Evolutionary conservation across 2,329 filamentous ascomycete genomes (phyloP), one percentile per base, ranked within the genome.

Genomic region (Tolypocladium pustulatum): DNA sequence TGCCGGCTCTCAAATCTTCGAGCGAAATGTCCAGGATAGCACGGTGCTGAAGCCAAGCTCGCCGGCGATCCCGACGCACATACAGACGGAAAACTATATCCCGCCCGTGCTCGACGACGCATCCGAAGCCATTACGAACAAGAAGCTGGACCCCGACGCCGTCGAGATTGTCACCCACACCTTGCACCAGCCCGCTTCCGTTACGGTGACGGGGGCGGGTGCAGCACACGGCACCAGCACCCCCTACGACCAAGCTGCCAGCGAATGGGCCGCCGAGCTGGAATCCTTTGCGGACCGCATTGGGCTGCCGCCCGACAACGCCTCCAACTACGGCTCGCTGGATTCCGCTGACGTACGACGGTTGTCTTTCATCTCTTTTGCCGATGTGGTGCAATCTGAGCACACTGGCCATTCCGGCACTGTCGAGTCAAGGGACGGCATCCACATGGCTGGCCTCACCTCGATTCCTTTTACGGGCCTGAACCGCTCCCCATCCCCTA

Each of bases 351-450:
- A 96, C 67, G 83, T 95, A 22, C 86, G 90, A 53, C 85, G 93
- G 27, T 76, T 97, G 62, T 94, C 89, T 71, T 97, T 97, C 75
- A 96, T 97, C 69, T 96, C 91, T 9, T 97, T 97, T 73, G 92
- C 93, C 61, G 93, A 97, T 67, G 91, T 97, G 12, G 91, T 97
- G 46, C 91, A 96, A 70, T 83, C 87, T 38, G 90, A 94, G 71
- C 89, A 93, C 66, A 84, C 83, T 36, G 82, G 85, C 60, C 76
- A 78, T 38, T 76, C 78, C 22, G 73, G 71, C 43, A 72, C 70
- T 57, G 70, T 74, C 41, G 79, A 82, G 54, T 86, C 81, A 64
- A 79, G 87, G 63, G 89, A 93, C 61, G 87, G 86, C 58, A 79
- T 89, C 59, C 86, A 91, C 69, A 75, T 88, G 60, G 81, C 84